Evolutionary conservation across 345 rosid genomes (phyloP), one percentile per base, ranked within the genome.

Genomic region (Syzygium oleosum): DNA sequence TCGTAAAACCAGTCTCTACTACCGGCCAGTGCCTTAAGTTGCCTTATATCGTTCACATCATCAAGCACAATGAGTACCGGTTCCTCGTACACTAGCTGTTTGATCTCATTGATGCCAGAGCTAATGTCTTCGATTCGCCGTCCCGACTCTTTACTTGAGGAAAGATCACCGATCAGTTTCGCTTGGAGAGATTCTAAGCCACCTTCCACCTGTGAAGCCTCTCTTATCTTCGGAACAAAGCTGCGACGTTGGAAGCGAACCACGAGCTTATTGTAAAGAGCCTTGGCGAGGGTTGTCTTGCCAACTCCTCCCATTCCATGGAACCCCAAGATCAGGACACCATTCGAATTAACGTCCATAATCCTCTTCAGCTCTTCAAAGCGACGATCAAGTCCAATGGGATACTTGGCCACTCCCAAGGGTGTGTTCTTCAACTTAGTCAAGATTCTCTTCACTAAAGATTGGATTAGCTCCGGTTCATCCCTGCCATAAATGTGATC

Each of bases 11-110:
- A 92, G 27, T 88, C 87, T 85, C 41, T 90, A 65, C 90, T 86
- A 22, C 94, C 97, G 51, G 91, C 88, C 16, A 97, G 55, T 14
- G 91, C 95, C 38, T 88, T 1, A 27, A 96, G 79, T 80, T 95
- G 95, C 52, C 49, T 85, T 51, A 77, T 3, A 3, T 92, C 55
- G 84, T 92, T 92, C 55, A 95, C 94, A 89, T 97, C 96, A 85
- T 97, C 97, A 14, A 95, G 89, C 84, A 95, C 94, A 17, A 90
- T 87, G 43, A 94, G 85, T 86, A 94, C 92, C 63, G 84, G 90
- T 65, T 87, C 88, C 17, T 89, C 94, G 9, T 2, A 25, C 29
- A 87, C 84, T n/a, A 34, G 34, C 58, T 46, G 34, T 87, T 84
- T 91, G 54, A 95, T 91, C 52, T 19, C 31, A 2, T 6, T 5